These are phyloP conservation scores for Paramyrothecium sp. DNA, from an alignment of 2,329 filamentous ascomycete genomes.

Conservation along the genomic window DNA sequence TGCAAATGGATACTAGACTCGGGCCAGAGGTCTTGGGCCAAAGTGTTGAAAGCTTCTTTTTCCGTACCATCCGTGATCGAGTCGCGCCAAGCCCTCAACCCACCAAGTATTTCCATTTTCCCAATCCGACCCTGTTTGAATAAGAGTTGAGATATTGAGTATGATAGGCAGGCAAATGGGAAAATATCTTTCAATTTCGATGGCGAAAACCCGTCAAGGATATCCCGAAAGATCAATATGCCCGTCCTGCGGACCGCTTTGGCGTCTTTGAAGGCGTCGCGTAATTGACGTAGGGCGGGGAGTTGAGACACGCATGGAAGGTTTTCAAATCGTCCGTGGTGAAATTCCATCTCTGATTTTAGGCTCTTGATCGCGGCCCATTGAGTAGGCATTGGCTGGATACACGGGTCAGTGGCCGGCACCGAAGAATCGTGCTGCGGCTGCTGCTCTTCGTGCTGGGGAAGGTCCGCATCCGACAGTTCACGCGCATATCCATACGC, in stretches of 20 bases:
- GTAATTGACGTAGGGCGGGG: slow-evolving; percentile 6
- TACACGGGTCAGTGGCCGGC: not conserved
- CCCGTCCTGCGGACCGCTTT: slow-evolving; percentile 12
- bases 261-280: slow-evolving; percentile 3
- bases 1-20: slow-evolving; percentile 10
- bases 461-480: not conserved
- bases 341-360: not conserved
- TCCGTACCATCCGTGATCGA: slow-evolving; percentile 3
- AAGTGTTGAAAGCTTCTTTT: slow-evolving; percentile 8
- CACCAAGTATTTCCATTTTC: slow-evolving; percentile 7
- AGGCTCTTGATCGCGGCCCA: not conserved
- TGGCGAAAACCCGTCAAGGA: slow-evolving; percentile 1
- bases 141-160: slow-evolving; percentile 12
- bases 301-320: not conserved
- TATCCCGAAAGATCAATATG: slow-evolving; percentile 14
- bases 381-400: not conserved
- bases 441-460: not conserved
- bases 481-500: not conserved
- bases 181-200: slow-evolving; percentile 10
- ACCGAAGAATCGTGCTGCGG: not conserved
- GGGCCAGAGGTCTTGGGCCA: slow-evolving; percentile 13
- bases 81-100: slow-evolving; percentile 11
- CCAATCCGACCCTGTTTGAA: not conserved
- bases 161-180: slow-evolving; percentile 16
- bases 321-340: slow-evolving; percentile 8